Evolutionary conservation across 2,329 filamentous ascomycete species (phyloP), one percentile per base, ranked within the genome.

Genomic region (Proliferodiscus dingleyae): DNA sequence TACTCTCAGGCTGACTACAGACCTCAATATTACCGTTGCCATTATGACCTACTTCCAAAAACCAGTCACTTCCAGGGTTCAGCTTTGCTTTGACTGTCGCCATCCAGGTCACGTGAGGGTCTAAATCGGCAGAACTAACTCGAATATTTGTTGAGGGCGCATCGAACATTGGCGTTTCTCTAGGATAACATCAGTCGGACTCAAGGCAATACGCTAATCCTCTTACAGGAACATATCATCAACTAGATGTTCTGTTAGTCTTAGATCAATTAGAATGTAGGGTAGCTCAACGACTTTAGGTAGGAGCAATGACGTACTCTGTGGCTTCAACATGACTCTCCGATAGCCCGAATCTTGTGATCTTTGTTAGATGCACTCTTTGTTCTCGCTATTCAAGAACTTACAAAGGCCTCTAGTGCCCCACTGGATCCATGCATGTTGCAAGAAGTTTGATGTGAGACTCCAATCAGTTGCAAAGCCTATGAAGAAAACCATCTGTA

Each of bases 381-480:
- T 80, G 63, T 52, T 78, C n/a, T 72, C 64, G 80, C 74, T 52
- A 80, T 76, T 51, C 80, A 76, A 15, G 15, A 22, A 39, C 52
- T 49, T 50, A 54, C 49, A 75, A 7, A 81, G 61, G 29, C 79
- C 78, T 50, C 77, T 71, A 5, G 79, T 82, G 23, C 79, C 60
- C 78, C 78, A 83, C 53, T 73, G 73, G 48, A 83, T 81, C 71
- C 75, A 81, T 8, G 78, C 69, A 62, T 83, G 79, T 62, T 81
- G 78, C 39, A 81, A 61, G 56, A 72, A 78, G 61, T 71, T 80
- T 54, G 74, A 78, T 2, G 77, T 72, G 11, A 70, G 53, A 48
- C 60, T 65, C 68, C 67, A 70, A 41, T 66, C 65, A 16, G 64
- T 64, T 9, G 66, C 66, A 41, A 76, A 80, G 13, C 67, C 64